phyloP scores from a whole-genome alignment of 2,329 filamentous ascomycete genomes.

The Metarhizium robertsii region DNA sequence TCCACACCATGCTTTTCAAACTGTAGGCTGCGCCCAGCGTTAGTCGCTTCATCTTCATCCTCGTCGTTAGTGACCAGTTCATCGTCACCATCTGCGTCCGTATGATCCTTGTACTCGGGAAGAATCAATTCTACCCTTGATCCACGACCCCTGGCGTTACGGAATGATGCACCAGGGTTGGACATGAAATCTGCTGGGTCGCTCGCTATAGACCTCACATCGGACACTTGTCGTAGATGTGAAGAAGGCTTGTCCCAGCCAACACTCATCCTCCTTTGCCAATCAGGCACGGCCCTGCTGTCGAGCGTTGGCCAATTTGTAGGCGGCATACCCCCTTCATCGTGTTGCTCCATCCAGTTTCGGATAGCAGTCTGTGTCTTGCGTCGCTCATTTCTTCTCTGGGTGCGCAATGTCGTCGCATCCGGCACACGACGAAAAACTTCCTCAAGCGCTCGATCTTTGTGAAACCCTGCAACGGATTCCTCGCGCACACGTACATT shows the following conservation, averaged over 20 bases:
- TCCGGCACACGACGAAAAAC: constrained; percentile 73
- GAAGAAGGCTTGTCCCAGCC: constrained; percentile 38
- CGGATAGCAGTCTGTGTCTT: constrained; percentile 76
- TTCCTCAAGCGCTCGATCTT: constrained; percentile 83
- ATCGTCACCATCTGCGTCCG: constrained; percentile 82
- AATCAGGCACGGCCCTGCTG: constrained; percentile 33
- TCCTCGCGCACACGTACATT: constrained; percentile 67
- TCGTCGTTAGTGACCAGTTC: constrained; percentile 79
- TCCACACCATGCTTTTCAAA: constrained; percentile 18
- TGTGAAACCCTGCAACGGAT: constrained; percentile 79
- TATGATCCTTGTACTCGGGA: constrained; percentile 48
- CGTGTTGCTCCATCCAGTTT: constrained; percentile 77
- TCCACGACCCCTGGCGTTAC: constrained; percentile 23
- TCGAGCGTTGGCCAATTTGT: constrained; percentile 42
- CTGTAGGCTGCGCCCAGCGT: constrained; percentile 25
- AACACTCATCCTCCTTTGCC: constrained; percentile 44
- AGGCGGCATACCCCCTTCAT: constrained; percentile 37
- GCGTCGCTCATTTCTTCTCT: constrained; percentile 53
- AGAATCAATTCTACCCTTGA: constrained; percentile 24
- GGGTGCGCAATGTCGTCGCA: constrained; percentile 48
- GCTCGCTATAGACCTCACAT: constrained; percentile 50
- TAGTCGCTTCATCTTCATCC: constrained; percentile 45
- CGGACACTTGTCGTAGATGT: constrained; percentile 41
- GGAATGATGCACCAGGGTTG: constrained; percentile 30
- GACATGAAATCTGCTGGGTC: constrained; percentile 56